Conservation (phyloP, 192 early-diverging fungal genomes). For the Funneliformis geosporum region DNA sequence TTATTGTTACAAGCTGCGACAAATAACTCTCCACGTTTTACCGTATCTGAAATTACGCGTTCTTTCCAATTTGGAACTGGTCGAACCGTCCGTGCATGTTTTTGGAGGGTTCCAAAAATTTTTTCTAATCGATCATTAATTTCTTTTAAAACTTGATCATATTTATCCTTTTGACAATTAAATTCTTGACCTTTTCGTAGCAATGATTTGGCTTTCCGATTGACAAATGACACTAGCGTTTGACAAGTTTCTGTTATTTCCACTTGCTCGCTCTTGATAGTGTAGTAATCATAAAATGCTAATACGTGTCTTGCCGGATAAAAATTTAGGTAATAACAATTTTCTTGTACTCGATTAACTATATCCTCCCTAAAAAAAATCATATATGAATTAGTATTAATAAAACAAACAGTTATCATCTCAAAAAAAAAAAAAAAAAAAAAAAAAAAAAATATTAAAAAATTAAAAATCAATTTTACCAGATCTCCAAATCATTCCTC, state of each 20-base stretch:
- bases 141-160: background rate
- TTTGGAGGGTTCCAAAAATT: conserved; percentile 8
- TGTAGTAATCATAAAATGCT: conserved; percentile 23
- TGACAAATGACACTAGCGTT: conserved; percentile 22
- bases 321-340: conserved; percentile 22
- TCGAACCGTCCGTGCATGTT: background rate
- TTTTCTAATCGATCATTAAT: conserved; percentile 11
- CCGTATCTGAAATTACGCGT: conserved; percentile 11
- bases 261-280: background rate
- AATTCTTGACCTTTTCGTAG: background rate
- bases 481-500: background rate
- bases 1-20: conserved; percentile 30
- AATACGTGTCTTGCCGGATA: conserved; percentile 15
- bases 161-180: background rate
- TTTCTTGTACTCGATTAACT: background rate
- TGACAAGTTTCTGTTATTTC: background rate
- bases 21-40: conserved; percentile 22
- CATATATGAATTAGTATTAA: too few species aligned
- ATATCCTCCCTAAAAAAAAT: conserved; percentile 10
- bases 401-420: too few species aligned
- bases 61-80: background rate
- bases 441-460: background rate
- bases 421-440: background rate
- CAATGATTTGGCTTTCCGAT: background rate
- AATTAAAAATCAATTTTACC: background rate